Evolutionary conservation across 805 yeast species (phyloP), one percentile per base, ranked within the genome.

Genomic region (Yarrowia osloensis): DNA sequence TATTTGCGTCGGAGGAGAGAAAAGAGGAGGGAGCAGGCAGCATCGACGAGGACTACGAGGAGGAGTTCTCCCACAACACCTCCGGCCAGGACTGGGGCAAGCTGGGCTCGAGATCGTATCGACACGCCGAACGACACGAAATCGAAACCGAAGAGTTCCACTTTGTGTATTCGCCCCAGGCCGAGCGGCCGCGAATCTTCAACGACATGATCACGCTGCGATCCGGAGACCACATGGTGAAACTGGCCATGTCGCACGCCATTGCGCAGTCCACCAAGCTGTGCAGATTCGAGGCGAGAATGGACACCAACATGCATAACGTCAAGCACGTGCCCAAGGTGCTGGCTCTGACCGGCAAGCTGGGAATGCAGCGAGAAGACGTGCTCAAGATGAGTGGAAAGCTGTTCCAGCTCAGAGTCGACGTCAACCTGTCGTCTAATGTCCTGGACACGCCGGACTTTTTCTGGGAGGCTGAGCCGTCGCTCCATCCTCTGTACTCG

Each of bases 381-480:
- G 81, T 95, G 26, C 75, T 94, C 69, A 91, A 88, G 74, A 91
- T 94, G 73, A 90, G 97, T 1, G 99, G 99, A 8, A 87, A 89
- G 74, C 79, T 95, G 55, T 94, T 94, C 81, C 93, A 92, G 73
- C 77, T 95, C 31, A 81, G 98, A 61, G 97, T 93, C 15, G 98
- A 95, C 77, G 98, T 95, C 5, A 95, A 95, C 75, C 79, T 95
- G 61, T 88, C 94, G 4, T 90, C 97, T 12, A 90, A 90, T 70
- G 92, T 95, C 24, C 81, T 95, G 66, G 99, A 95, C 74, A 92
- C 97, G 0, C 99, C 99, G 0, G 97, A 91, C 69, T 92, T 91
- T 74, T 95, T 95, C 77, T 95, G 99, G 99, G 90, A 93, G 33
- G 78, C 79, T 69, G 99, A 95, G 77, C 99, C 99, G 5, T 93